Evolutionary conservation across 805 yeast genomes (phyloP), one percentile per base, ranked within the genome.

Genomic region (Metschnikowia continentalis): DNA sequence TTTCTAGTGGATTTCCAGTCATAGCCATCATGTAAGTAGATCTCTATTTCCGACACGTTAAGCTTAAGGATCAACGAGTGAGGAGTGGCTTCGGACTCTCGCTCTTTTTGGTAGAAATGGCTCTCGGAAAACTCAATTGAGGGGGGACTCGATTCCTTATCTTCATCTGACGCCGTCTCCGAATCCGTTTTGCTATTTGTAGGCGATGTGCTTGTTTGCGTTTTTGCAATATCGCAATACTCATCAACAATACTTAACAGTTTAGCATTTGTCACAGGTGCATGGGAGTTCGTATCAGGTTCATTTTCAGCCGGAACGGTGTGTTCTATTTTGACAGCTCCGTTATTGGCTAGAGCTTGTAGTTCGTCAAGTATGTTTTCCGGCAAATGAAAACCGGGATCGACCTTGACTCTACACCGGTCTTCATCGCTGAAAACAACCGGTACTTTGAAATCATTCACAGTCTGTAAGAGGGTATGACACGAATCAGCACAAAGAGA

Each of bases 1-100:
- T 73, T 74, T 51, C 96, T 76, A 0, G 98, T 90, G 40, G 81
- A 80, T 49, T 78, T 79, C 95, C 97, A 90, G 60, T 94, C 98
- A 62, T 84, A 94, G 0, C 99, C 99, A 69, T 94, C 99, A 64
- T 79, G 83, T 17, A 92, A 67, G 46, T 74, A 79, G 2, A 86
- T 59, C 1, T 60, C 62, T 0, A 73, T 66, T 44, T 75, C 75
- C 2, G 75, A 63, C 5, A 77, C 60, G 41, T 71, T 70, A 7
- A 74, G 51, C 38, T 67, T 67, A 20, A 73, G 8, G 32, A 55
- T 59, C 6, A 69, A 22, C 5, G 40, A 23, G 23, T 15, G 6
- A 23, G 23, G 40, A n/a, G 37, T 11, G 6, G 13, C 10, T 15
- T 35, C 23, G 20, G 14, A 3, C 10, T 35, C 22, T 17, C 17